Percentiles rank a stretch among this genome's conserved stretches.
Evolutionary conservation across 371 early-diverging fungal species (phyloP).

Genomic region (Rhizomucor pusillus): DNA sequence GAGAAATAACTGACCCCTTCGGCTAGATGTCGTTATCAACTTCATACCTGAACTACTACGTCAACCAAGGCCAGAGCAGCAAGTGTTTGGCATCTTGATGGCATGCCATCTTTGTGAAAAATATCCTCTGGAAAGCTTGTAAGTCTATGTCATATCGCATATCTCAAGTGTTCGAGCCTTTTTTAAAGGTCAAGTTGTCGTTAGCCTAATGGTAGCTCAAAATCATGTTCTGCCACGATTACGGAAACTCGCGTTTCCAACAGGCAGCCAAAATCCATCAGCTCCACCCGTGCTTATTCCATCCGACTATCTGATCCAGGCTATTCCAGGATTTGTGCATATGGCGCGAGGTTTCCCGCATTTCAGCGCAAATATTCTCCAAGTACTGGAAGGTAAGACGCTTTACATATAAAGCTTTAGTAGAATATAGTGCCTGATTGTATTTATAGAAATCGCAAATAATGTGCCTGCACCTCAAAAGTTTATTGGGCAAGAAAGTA

Average conservation of each 20-base stretch:
- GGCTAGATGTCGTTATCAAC: constrained; percentile 44
- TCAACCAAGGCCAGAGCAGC: constrained; percentile 45
- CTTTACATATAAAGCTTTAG: background rate
- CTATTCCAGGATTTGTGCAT: constrained; percentile 42
- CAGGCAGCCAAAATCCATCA: background rate
- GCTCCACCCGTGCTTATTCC: constrained; percentile 19
- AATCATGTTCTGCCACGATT: constrained; percentile 37
- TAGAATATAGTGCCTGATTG: too few relatives aligned
- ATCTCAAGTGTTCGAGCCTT: background rate
- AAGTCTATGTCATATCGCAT: constrained; percentile 7
- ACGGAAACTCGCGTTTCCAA: constrained; percentile 38
- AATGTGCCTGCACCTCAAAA: constrained; percentile 38
- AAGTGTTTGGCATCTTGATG: constrained; percentile 49
- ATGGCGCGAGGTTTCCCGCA: constrained; percentile 46
- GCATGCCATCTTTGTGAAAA: constrained; percentile 48
- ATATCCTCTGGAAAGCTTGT: constrained; percentile 49
- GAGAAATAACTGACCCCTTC: background rate
- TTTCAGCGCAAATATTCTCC: constrained; percentile 32
- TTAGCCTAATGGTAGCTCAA: constrained; percentile 31
- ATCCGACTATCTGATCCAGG: constrained; percentile 38
- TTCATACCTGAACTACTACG: constrained; percentile 51
- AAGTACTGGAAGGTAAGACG: constrained; percentile 32
- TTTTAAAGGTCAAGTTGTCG: background rate
- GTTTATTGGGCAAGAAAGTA: constrained; percentile 43
- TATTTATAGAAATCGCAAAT: constrained; percentile 35